phyloP scores from a whole-genome alignment of 1,284 basidiomycete genomes.

The Cryptococcus hybrid region DNA sequence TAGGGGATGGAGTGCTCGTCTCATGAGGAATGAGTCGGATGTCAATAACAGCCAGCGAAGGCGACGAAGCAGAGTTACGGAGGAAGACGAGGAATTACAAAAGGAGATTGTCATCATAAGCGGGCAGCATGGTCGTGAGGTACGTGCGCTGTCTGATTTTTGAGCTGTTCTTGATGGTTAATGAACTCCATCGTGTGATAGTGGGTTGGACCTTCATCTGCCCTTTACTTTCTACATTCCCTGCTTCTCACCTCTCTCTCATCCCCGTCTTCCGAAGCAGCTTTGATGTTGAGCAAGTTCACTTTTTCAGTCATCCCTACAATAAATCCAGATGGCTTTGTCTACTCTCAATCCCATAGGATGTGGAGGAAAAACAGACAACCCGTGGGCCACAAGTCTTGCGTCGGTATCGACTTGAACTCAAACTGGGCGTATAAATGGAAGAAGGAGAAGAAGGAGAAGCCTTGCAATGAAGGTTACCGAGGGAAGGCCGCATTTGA shows the following conservation, averaged over 20 bases:
- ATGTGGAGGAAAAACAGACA: conserved; percentile 85
- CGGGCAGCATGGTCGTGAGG: conserved; percentile 77
- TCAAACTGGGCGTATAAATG: conserved; percentile 62
- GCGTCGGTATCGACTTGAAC: conserved; percentile 76
- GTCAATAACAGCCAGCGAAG: conserved; percentile 1
- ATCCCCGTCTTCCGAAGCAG: conserved; percentile 31
- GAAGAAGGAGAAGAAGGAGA: conserved; percentile 22
- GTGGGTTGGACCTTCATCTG: conserved; percentile 77
- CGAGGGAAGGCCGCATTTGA: conserved; percentile 70
- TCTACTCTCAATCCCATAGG: conserved; percentile 61
- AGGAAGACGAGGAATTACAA: conserved; percentile 14
- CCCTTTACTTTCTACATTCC: conserved; percentile 70
- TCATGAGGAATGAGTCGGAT: conserved; percentile 10
- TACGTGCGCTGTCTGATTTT: conserved; percentile 37
- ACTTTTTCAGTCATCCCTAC: conserved; percentile 74
- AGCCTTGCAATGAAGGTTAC: conserved; percentile 68
- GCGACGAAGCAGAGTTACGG: conserved; percentile 3
- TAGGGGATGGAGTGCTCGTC: conserved; percentile 33
- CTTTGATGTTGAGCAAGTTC: conserved; percentile 59
- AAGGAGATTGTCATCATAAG: conserved; percentile 65
- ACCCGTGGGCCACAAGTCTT: conserved; percentile 26
- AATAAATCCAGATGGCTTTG: conserved; percentile 82
- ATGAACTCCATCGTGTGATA: conserved; percentile 32
- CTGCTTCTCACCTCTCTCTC: conserved; percentile 58
- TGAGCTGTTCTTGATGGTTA: background rate